A percentile compares a stretch with the other conserved stretches of the same genome.
Conservation (phyloP, 352 stramenopile genomes). For the Pythium aristosporum region DNA sequence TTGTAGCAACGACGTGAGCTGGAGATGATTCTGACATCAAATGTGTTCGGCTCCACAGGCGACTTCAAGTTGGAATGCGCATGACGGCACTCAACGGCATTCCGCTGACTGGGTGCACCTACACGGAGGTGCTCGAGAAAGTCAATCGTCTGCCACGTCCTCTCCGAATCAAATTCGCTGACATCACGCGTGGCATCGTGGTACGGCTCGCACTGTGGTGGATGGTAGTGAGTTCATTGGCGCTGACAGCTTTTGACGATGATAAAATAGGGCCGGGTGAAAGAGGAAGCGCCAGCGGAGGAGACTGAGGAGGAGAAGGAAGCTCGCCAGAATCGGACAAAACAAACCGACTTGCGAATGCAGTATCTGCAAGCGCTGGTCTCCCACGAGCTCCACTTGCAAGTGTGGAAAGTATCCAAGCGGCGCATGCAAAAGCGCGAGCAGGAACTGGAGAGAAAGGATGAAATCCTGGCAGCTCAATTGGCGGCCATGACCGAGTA, state of each 20-base stretch:
- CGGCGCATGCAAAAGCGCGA: constrained; percentile 47
- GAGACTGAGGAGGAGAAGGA: constrained; percentile 77
- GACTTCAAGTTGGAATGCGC: constrained; percentile 74
- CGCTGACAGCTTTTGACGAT: background rate
- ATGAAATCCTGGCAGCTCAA: constrained; percentile 46
- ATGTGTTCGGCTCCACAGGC: constrained; percentile 28
- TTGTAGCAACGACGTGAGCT: background rate
- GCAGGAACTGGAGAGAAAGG: constrained; percentile 57
- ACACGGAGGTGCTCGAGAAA: constrained; percentile 75
- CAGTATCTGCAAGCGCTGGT: constrained; percentile 82
- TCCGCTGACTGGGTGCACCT: constrained; percentile 73
- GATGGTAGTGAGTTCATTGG: background rate
- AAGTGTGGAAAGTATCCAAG: constrained; percentile 70
- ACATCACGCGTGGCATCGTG: constrained; percentile 83
- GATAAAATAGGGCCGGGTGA: constrained; percentile 47
- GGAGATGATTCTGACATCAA: background rate
- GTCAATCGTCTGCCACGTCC: constrained; percentile 64
- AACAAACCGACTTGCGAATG: constrained; percentile 65
- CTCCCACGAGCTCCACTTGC: constrained; percentile 68
- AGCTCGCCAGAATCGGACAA: constrained; percentile 45
- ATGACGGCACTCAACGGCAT: constrained; percentile 84
- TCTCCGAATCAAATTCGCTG: constrained; percentile 81
- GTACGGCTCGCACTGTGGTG: constrained; percentile 18
- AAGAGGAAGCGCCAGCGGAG: constrained; percentile 56
- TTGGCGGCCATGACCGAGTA: constrained; percentile 46